These are phyloP conservation scores for Penicillium fimorum DNA, from an alignment of 495 filamentous ascomycete species.

Conservation along the genomic window DNA sequence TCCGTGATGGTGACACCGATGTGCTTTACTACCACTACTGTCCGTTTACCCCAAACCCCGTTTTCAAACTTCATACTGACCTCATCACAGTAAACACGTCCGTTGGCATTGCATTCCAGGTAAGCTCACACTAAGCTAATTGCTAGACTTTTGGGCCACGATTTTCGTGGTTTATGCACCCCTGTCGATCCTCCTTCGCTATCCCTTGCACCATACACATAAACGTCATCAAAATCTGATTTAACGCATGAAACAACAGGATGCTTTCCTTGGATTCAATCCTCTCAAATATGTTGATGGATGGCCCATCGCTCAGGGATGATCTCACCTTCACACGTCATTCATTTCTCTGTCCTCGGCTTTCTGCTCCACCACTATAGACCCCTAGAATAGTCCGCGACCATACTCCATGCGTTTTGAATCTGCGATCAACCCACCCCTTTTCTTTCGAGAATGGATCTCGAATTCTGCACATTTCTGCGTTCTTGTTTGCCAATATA, in stretches of 20 bases:
- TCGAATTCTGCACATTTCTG: not conserved
- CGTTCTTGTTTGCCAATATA: not conserved
- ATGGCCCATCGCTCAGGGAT: constrained; percentile 40
- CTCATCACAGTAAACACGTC: constrained; percentile 39
- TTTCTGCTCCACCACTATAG: not conserved
- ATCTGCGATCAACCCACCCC: not conserved
- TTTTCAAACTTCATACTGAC: constrained; percentile 11
- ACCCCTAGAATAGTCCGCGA: not conserved
- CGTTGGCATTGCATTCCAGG: constrained; percentile 40
- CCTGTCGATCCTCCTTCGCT: constrained; percentile 25
- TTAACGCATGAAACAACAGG: constrained; percentile 27
- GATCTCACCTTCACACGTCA: constrained; percentile 10
- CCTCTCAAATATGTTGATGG: constrained; percentile 43
- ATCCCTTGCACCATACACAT: constrained; percentile 2
- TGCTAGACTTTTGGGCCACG: constrained; percentile 18
- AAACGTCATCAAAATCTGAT: constrained; percentile 6
- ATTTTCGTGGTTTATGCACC: constrained; percentile 12
- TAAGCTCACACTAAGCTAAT: constrained; percentile 20
- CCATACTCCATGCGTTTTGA: not conserved
- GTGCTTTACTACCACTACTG: constrained; percentile 51
- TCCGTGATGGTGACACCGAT: constrained; percentile 35
- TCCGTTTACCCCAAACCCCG: constrained; percentile 19
- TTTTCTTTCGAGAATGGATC: not conserved
- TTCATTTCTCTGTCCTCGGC: not conserved
- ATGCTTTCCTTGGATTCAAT: constrained; percentile 46